Evolutionary conservation across 202 grass and related monocot species (phyloP).

Genomic region (Schoenoplectus triqueter): DNA sequence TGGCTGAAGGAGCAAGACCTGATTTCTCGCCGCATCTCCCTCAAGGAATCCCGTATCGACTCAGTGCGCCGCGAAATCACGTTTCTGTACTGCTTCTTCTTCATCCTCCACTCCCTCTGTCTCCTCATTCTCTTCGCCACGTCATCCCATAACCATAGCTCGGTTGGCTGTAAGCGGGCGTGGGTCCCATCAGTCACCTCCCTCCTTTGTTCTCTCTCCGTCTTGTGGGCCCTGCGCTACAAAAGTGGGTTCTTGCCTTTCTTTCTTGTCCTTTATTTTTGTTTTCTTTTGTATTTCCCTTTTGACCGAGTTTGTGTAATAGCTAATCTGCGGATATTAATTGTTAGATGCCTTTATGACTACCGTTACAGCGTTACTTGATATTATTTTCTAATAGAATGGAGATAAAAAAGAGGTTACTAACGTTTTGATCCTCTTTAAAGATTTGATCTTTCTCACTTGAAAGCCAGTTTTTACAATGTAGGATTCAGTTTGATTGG

Average conservation of each 20-base stretch:
- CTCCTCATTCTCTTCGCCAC: conserved; percentile 70
- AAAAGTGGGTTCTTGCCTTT: conserved; percentile 47
- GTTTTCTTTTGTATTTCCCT: not conserved
- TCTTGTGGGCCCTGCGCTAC: conserved; percentile 88
- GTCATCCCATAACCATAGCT: conserved; percentile 9
- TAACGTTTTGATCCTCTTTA: not conserved
- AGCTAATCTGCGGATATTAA: not conserved
- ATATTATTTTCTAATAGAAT: not conserved
- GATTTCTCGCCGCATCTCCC: conserved; percentile 69
- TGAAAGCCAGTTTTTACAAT: not conserved
- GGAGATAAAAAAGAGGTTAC: not conserved
- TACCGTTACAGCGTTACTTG: not conserved
- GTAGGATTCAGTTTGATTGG: not conserved
- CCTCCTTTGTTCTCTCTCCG: conserved; percentile 62
- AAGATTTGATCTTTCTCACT: conserved; percentile 13
- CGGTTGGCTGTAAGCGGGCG: conserved; percentile 44
- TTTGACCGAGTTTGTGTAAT: not conserved
- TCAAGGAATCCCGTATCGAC: conserved; percentile 72
- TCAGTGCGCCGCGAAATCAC: conserved; percentile 65
- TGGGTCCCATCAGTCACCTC: conserved; percentile 81
- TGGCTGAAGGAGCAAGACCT: conserved; percentile 94
- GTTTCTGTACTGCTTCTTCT: conserved; percentile 81
- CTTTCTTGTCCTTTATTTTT: not conserved
- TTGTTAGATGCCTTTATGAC: not conserved
- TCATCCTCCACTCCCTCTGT: conserved; percentile 64